Evolutionary conservation across 225 moss, liverwort and hornwort species (phyloP).

Genomic region (Polytrichum commune): DNA sequence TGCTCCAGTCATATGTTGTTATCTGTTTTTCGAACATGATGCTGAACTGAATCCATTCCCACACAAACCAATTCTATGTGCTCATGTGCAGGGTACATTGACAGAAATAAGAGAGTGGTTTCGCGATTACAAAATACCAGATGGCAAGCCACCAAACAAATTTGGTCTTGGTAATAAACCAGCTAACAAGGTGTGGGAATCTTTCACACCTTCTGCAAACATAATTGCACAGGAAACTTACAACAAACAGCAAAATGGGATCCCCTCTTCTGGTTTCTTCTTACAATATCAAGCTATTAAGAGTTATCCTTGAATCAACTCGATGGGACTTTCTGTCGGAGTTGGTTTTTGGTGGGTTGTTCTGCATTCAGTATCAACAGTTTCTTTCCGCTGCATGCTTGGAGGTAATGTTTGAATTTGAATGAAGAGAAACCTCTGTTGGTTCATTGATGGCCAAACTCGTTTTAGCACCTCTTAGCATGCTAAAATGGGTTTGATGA

Average conservation of each 20-base stretch:
- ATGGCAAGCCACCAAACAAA: conserved; percentile 95
- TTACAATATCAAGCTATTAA: not conserved
- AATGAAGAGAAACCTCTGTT: too few relatives aligned
- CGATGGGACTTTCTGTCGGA: not conserved
- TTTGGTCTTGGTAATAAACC: conserved; percentile 82
- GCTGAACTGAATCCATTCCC: too few relatives aligned
- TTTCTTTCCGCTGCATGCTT: too few relatives aligned
- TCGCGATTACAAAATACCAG: conserved; percentile 97
- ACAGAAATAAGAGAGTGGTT: conserved; percentile 95
- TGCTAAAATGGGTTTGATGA: too few relatives aligned
- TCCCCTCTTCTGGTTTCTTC: not conserved
- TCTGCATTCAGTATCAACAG: too few relatives aligned
- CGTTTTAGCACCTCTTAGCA: too few relatives aligned
- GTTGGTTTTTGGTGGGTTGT: too few relatives aligned
- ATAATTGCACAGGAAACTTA: not conserved
- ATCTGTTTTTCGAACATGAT: too few relatives aligned
- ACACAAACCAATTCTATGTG: not conserved
- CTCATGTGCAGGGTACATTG: conserved; percentile 69
- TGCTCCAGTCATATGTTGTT: too few relatives aligned
- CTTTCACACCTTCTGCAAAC: not conserved
- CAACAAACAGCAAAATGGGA: not conserved
- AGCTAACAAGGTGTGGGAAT: conserved; percentile 67
- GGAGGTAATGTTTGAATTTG: too few relatives aligned
- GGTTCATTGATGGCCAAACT: too few relatives aligned
- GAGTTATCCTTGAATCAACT: too few relatives aligned